These are phyloP conservation scores for Cotoneaster glaucophyllus DNA, from an alignment of 306 rosid species.

Conservation along the genomic window DNA sequence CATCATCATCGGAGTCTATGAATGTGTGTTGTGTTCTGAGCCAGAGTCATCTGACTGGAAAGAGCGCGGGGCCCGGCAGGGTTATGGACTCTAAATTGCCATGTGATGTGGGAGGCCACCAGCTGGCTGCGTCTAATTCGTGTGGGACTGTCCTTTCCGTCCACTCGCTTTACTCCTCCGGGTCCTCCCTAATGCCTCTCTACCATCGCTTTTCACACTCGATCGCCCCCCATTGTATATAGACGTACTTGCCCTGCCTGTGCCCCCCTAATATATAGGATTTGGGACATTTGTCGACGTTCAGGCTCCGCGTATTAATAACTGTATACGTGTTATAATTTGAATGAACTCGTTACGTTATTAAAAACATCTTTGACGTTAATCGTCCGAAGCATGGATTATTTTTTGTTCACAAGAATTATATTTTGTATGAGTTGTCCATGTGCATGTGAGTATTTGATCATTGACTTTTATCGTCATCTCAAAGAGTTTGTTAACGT, in stretches of 20 bases:
- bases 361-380: too few relatives aligned
- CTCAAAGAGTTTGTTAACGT: too few relatives aligned
- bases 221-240: neutral
- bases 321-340: neutral
- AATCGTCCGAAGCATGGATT: too few relatives aligned
- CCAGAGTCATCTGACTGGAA: neutral
- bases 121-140: conserved; percentile 50
- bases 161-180: conserved; percentile 5
- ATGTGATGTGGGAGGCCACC: conserved; percentile 59
- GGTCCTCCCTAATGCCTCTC: neutral
- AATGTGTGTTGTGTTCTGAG: neutral
- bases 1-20: neutral
- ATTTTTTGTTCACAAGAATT: too few relatives aligned
- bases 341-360: neutral
- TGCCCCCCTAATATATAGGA: neutral
- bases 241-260: neutral
- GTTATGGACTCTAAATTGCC: conserved; percentile 21
- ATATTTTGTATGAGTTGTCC: too few relatives aligned
- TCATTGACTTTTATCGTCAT: too few relatives aligned
- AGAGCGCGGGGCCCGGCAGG: conserved; percentile 18
- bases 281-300: too few relatives aligned
- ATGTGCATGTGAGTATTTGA: too few relatives aligned
- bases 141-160: conserved; percentile 19
- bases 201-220: neutral
- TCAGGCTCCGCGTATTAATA: neutral